phyloP scores from a whole-genome alignment of 2,329 filamentous ascomycete genomes.

The Cryphonectria naterciae region DNA sequence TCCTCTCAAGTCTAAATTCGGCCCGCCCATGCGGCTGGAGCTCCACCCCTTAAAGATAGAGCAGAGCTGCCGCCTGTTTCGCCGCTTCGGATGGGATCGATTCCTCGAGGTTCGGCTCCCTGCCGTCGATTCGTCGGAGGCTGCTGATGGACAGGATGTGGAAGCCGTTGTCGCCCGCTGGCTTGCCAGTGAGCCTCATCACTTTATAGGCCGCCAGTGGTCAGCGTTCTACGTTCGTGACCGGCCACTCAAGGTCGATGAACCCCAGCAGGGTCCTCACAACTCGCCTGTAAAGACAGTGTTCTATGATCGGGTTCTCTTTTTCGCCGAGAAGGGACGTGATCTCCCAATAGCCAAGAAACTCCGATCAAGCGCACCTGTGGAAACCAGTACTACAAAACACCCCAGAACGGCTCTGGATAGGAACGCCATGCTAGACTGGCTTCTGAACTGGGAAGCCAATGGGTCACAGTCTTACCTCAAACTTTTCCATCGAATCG shows the following conservation, averaged over 20 bases:
- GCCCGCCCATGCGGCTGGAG: slow-evolving; percentile 50
- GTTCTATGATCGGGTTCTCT: slow-evolving; percentile 49
- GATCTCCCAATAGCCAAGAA: slow-evolving; percentile 40
- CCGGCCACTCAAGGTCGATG: slow-evolving; percentile 42
- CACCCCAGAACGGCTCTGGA: slow-evolving; percentile 2
- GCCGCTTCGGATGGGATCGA: slow-evolving; percentile 62
- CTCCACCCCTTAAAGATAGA: slow-evolving; percentile 56
- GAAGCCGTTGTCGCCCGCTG: slow-evolving; percentile 45
- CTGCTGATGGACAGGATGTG: slow-evolving; percentile 39
- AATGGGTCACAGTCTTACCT: slow-evolving; percentile 52
- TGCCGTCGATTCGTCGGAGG: slow-evolving; percentile 38
- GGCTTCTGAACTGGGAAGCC: slow-evolving; percentile 52
- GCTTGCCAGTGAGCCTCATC: slow-evolving; percentile 45
- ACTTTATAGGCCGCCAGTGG: slow-evolving; percentile 53
- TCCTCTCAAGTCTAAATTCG: slow-evolving; percentile 31
- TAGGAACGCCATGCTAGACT: slow-evolving; percentile 49
- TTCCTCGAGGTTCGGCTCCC: slow-evolving; percentile 62
- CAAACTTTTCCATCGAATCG: slow-evolving; percentile 63
- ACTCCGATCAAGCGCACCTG: background rate
- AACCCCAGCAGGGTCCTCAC: slow-evolving; percentile 38
- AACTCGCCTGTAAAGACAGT: slow-evolving; percentile 37
- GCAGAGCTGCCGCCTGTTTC: slow-evolving; percentile 54
- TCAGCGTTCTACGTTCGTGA: slow-evolving; percentile 49
- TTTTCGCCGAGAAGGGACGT: slow-evolving; percentile 60
- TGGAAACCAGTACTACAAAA: slow-evolving; percentile 37